Evolutionary conservation across 768 basidiomycete species (phyloP).

Genomic region (Trametes punicea): DNA sequence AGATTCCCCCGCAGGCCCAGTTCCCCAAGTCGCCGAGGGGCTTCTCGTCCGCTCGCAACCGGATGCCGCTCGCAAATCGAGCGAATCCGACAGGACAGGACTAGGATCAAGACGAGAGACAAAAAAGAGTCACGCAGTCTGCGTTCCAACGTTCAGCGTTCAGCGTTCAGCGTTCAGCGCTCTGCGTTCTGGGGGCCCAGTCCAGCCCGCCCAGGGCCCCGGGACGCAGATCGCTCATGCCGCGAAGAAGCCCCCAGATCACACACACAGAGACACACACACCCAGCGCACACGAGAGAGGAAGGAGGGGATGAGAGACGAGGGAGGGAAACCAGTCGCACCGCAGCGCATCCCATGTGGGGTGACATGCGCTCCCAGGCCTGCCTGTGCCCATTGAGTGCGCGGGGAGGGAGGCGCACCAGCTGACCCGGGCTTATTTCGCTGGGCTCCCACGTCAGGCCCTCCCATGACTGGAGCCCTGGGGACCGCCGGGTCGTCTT

Average conservation of each 20-base stretch:
- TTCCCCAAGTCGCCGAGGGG: neutral
- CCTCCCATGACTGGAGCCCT: neutral
- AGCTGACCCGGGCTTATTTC: conserved; percentile 15
- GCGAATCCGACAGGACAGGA: no score
- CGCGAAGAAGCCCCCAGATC: neutral
- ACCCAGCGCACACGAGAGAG: neutral
- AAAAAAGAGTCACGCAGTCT: neutral
- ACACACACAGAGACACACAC: neutral
- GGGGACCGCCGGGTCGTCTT: neutral
- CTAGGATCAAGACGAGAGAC: neutral
- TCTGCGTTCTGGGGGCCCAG: neutral
- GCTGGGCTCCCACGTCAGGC: conserved; percentile 11
- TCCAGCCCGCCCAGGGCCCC: neutral
- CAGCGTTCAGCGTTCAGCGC: neutral
- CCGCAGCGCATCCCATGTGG: no score
- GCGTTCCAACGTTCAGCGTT: no score
- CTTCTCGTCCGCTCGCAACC: conserved; percentile 2
- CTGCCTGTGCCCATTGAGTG: conserved; percentile 5
- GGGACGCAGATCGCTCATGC: neutral
- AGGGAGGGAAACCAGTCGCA: neutral
- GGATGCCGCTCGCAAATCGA: neutral
- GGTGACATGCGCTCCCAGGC: conserved; percentile 9
- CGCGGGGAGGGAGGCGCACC: conserved; percentile 3
- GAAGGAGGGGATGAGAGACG: neutral
- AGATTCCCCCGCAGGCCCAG: neutral